Conservation (phyloP, 31 red algal species). For the Odonthalia washingtoniensis region DNA sequence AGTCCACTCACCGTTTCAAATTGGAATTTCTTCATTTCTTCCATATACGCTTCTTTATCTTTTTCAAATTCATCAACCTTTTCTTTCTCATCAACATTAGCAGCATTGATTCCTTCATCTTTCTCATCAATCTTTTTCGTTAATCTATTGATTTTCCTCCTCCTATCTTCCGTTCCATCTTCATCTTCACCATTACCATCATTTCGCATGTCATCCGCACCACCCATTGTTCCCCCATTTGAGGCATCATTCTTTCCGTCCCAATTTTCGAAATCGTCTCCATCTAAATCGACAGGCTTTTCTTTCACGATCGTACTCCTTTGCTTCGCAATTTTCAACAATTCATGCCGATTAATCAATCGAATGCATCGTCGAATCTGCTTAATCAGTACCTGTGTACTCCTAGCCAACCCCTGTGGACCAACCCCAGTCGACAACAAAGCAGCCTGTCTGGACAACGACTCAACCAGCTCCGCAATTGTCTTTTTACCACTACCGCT, state of each 20-base stretch:
- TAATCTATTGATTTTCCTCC: too few species aligned
- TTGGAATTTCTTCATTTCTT: slow-evolving; percentile 60
- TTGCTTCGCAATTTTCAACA: slow-evolving; percentile 37
- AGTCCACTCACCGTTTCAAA: slow-evolving; percentile 65
- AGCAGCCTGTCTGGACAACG: slow-evolving; percentile 62
- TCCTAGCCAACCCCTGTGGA: slow-evolving; percentile 24
- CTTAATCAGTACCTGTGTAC: slow-evolving; percentile 54
- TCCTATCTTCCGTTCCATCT: not conserved
- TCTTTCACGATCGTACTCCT: slow-evolving; percentile 22
- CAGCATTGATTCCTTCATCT: not conserved
- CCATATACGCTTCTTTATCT: slow-evolving; percentile 62
- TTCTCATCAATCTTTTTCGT: slow-evolving; percentile 23
- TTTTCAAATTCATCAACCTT: slow-evolving; percentile 44
- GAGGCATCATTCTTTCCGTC: not conserved
- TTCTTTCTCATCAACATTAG: not conserved
- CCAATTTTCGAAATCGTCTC: not conserved
- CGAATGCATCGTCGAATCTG: slow-evolving; percentile 71
- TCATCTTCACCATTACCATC: not conserved
- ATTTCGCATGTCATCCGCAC: not conserved
- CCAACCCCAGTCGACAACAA: slow-evolving; percentile 58
- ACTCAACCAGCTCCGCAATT: slow-evolving; percentile 60
- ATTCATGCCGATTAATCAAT: slow-evolving; percentile 63
- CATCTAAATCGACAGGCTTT: not conserved
- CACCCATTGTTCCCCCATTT: too few species aligned
- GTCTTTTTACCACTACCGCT: slow-evolving; percentile 47